phyloP scores from a whole-genome alignment of 257 asterid species.

The Salvia splendens region DNA sequence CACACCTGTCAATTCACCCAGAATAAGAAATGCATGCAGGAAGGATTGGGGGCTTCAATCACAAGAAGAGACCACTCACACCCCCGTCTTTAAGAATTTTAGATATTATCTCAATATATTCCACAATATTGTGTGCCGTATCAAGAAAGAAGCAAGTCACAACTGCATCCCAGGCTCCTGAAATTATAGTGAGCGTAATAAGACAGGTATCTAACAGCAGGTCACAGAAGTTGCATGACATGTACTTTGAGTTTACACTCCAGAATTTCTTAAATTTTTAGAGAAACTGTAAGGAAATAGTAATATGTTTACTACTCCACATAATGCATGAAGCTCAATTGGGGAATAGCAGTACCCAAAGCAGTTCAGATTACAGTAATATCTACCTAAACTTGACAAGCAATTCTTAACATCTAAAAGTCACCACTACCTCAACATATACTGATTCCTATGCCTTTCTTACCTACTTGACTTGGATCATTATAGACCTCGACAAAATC shows the following conservation, averaged over 20 bases:
- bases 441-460: conserved; percentile 28
- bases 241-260: conserved; percentile 2
- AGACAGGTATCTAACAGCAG: conserved; percentile 3
- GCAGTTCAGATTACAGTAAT: conserved; percentile 2
- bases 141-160: conserved; percentile 97
- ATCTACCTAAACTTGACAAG: conserved; percentile 5
- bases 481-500: conserved; percentile 93
- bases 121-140: conserved; percentile 96
- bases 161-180: conserved; percentile 98
- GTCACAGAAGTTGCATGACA: conserved; percentile 22
- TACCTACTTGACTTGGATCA: conserved; percentile 91
- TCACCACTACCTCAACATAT: conserved; percentile 25
- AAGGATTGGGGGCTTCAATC: conserved; percentile 27
- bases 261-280: conserved; percentile 11
- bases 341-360: conserved; percentile 1
- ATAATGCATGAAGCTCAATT: conserved; percentile 13
- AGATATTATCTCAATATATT: conserved; percentile 85
- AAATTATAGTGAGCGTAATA: conserved; percentile 26
- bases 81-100: conserved; percentile 89
- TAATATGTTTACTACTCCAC: not conserved
- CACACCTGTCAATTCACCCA: conserved; percentile 66
- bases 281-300: not conserved
- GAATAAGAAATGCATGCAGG: conserved; percentile 31
- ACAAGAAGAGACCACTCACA: conserved; percentile 52
- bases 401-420: conserved; percentile 17